These are phyloP conservation scores for Jackrogersella minutella DNA, from an alignment of 495 filamentous ascomycete species.

Conservation along the genomic window DNA sequence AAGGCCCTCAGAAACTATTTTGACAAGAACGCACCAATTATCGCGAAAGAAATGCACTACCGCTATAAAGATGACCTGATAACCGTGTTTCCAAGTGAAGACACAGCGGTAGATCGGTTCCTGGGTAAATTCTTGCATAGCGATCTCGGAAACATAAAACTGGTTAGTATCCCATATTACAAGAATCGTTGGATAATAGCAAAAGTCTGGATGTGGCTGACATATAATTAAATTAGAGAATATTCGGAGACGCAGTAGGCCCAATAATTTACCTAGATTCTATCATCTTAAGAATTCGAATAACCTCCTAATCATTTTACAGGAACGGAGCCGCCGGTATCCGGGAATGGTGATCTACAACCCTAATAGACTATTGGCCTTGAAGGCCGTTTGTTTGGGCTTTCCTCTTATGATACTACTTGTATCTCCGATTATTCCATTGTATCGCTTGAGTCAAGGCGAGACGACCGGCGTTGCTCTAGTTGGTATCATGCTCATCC, in stretches of 20 bases:
- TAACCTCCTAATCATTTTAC: not conserved
- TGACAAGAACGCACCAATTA: not conserved
- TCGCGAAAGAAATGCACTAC: not conserved
- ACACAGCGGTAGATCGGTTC: slow-evolving; percentile 8
- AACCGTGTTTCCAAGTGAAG: not conserved
- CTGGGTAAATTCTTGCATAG: slow-evolving; percentile 3
- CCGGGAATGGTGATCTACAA: not conserved
- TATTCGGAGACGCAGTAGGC: not conserved
- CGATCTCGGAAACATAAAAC: not conserved
- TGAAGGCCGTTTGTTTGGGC: not conserved
- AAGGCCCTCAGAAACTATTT: not conserved
- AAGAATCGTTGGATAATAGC: too few relatives aligned
- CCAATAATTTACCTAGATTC: too few relatives aligned
- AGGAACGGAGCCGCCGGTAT: not conserved
- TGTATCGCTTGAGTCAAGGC: slow-evolving; percentile 20
- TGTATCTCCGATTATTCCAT: slow-evolving; percentile 16
- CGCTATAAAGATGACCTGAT: slow-evolving; percentile 8
- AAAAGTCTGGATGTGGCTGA: too few relatives aligned
- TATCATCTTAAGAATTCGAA: too few relatives aligned
- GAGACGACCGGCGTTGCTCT: slow-evolving; percentile 8
- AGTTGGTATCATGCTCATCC: slow-evolving; percentile 23
- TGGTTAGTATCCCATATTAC: not conserved
- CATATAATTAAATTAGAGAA: slow-evolving; percentile 5
- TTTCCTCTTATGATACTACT: not conserved
- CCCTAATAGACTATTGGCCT: not conserved